Percentiles rank a stretch among this genome's conserved stretches.
These are phyloP conservation scores for Talaromyces stipitatus DNA, from an alignment of 495 filamentous ascomycete species.

Conservation along the genomic window DNA sequence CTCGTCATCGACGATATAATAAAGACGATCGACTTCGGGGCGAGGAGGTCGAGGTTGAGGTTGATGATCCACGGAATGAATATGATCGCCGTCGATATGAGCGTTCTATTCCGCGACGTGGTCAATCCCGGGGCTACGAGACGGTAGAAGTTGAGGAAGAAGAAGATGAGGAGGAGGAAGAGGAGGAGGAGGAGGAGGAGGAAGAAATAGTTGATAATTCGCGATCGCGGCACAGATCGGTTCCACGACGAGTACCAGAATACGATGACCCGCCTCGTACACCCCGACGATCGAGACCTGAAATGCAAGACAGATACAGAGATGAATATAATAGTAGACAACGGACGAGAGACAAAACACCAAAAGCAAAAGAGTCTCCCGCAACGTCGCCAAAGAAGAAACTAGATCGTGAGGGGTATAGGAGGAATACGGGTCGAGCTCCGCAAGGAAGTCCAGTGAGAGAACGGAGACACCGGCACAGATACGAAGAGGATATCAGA, in stretches of 20 bases:
- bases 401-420: constrained; percentile 22
- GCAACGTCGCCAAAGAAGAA: constrained; percentile 27
- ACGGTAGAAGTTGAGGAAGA: constrained; percentile 12
- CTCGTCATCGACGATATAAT: constrained; percentile 10
- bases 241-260: neutral
- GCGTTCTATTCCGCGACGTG: constrained; percentile 10
- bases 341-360: constrained; percentile 19
- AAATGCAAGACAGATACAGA: neutral
- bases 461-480: constrained; percentile 12
- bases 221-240: neutral
- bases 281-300: constrained; percentile 4
- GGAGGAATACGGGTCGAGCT: constrained; percentile 9
- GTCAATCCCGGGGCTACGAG: constrained; percentile 11
- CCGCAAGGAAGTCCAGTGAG: constrained; percentile 19
- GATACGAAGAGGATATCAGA: constrained; percentile 1
- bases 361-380: constrained; percentile 27
- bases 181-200: constrained; percentile 11
- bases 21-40: constrained; percentile 9
- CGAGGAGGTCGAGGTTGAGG: constrained; percentile 21
- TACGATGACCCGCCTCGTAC: neutral
- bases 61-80: constrained; percentile 11
- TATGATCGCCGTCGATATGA: neutral
- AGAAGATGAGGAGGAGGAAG: constrained; percentile 10
- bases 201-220: neutral
- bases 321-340: neutral